Evolutionary conservation across 1,139 yeast species (phyloP).

Genomic region (Suhomyces choctaworum): DNA sequence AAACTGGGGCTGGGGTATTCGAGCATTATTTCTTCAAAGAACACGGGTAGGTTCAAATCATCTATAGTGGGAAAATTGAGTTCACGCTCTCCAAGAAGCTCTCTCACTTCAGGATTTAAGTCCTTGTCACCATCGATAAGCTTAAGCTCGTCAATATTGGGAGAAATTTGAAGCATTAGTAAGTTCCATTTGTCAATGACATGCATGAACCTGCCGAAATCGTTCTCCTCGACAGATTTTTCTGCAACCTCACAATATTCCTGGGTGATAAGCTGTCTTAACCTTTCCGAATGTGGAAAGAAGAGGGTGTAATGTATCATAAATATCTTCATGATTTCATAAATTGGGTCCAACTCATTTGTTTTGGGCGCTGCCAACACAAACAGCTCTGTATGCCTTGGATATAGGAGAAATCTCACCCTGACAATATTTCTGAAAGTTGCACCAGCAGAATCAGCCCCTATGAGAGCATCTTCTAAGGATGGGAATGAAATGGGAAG

Average conservation of each 20-base stretch:
- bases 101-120: conserved; percentile 34
- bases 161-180: conserved; percentile 40
- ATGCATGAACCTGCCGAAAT: conserved; percentile 36
- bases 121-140: conserved; percentile 19
- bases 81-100: conserved; percentile 23
- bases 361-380: conserved; percentile 48
- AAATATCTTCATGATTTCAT: conserved; percentile 61
- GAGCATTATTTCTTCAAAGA: conserved; percentile 27
- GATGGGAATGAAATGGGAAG: conserved; percentile 44
- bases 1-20: conserved; percentile 19
- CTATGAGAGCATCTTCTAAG: conserved; percentile 18
- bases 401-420: conserved; percentile 41
- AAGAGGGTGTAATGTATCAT: conserved; percentile 45
- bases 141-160: conserved; percentile 21
- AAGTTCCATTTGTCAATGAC: conserved; percentile 46
- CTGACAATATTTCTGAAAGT: conserved; percentile 30
- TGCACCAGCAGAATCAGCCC: conserved; percentile 23
- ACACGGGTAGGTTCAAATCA: conserved; percentile 28
- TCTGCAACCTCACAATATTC: conserved; percentile 37
- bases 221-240: conserved; percentile 33
- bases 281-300: conserved; percentile 40
- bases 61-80: conserved; percentile 18
- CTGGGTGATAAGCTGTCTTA: conserved; percentile 35
- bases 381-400: conserved; percentile 43
- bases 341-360: conserved; percentile 67